These are phyloP conservation scores for Dalbergia cultrata DNA, from an alignment of 306 rosid species.

Conservation along the genomic window DNA sequence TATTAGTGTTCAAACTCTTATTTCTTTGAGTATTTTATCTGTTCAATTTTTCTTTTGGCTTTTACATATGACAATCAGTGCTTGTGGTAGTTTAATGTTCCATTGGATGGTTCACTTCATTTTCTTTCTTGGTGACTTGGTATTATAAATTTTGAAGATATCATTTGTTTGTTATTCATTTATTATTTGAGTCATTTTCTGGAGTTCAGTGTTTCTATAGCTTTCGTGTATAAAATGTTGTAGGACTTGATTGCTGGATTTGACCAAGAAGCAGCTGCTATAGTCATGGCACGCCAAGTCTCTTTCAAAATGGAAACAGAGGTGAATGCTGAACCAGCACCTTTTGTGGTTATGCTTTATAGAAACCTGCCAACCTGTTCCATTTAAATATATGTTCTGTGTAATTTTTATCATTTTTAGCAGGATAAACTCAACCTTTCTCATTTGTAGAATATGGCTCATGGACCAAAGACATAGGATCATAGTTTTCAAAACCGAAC, in stretches of 20 bases:
- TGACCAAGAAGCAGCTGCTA: slow-evolving; percentile 99
- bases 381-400: neutral
- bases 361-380: neutral
- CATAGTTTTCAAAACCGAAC: no score
- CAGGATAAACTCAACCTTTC: slow-evolving; percentile 14
- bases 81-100: slow-evolving; percentile 9
- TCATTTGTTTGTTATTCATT: slow-evolving; percentile 25
- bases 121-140: slow-evolving; percentile 9
- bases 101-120: slow-evolving; percentile 7
- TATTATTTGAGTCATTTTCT: slow-evolving; percentile 3
- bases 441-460: neutral
- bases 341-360: slow-evolving; percentile 18
- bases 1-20: neutral
- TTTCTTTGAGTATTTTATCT: neutral
- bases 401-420: neutral
- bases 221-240: slow-evolving; percentile 34
- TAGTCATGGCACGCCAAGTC: slow-evolving; percentile 95
- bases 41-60: neutral
- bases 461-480: neutral
- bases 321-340: slow-evolving; percentile 56
- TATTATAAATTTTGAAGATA: slow-evolving; percentile 19
- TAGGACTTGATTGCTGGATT: slow-evolving; percentile 98
- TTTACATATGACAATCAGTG: neutral
- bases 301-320: slow-evolving; percentile 98
- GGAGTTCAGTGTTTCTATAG: slow-evolving; percentile 22